phyloP scores from a whole-genome alignment of 805 yeast species.

The Candida lessepsii region DNA sequence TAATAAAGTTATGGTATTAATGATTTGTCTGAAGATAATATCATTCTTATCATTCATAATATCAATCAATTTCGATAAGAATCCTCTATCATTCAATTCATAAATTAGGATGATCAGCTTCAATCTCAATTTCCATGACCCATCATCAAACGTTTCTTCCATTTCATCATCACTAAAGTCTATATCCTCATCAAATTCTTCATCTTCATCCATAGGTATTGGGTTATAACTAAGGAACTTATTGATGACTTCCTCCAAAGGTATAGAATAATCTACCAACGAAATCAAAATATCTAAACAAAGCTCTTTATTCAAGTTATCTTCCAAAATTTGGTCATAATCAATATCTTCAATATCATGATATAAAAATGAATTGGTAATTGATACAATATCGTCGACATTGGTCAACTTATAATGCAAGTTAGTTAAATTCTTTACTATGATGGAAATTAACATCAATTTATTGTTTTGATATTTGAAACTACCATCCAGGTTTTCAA shows the following conservation, averaged over 20 bases:
- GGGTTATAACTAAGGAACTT: slow-evolving; percentile 34
- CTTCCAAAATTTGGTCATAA: slow-evolving; percentile 40
- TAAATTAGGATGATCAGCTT: slow-evolving; percentile 44
- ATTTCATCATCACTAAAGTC: slow-evolving; percentile 45
- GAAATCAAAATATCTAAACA: slow-evolving; percentile 44
- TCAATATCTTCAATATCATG: slow-evolving; percentile 35
- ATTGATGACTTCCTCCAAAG: slow-evolving; percentile 9
- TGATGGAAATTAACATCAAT: slow-evolving; percentile 10
- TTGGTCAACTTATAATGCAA: slow-evolving; percentile 5
- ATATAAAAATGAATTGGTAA: slow-evolving; percentile 19
- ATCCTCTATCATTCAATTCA: slow-evolving; percentile 22
- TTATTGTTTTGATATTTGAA: slow-evolving; percentile 13
- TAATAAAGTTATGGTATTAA: slow-evolving; percentile 39
- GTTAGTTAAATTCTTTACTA: slow-evolving; percentile 14
- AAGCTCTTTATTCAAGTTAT: slow-evolving; percentile 52
- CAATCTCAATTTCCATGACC: slow-evolving; percentile 60
- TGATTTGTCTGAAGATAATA: slow-evolving; percentile 49
- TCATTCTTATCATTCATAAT: slow-evolving; percentile 43
- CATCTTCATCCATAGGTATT: slow-evolving; percentile 27
- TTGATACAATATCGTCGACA: slow-evolving; percentile 17
- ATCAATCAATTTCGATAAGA: slow-evolving; percentile 12
- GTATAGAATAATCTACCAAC: slow-evolving; percentile 12
- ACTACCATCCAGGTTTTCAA: slow-evolving; percentile 18
- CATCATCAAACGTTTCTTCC: slow-evolving; percentile 39
- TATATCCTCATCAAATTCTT: slow-evolving; percentile 35